These are phyloP conservation scores for Picochlorum sp. DNA, from an alignment of 139 green algal species.

Conservation along the genomic window DNA sequence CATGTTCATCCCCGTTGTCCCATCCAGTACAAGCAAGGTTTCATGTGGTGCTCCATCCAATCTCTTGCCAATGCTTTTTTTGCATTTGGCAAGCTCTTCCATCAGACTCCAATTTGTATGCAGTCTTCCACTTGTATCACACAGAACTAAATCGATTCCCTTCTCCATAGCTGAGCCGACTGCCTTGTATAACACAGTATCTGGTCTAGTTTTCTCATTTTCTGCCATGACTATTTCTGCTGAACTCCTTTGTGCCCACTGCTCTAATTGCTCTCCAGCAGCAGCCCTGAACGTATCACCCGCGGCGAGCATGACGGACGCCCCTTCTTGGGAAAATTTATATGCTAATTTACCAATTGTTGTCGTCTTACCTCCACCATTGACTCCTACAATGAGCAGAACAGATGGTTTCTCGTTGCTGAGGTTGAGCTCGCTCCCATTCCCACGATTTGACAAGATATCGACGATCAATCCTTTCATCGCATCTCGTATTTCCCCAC, in stretches of 20 bases:
- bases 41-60: slow-evolving; percentile 61
- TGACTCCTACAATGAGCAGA: slow-evolving; percentile 91
- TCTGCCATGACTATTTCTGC: slow-evolving; percentile 40
- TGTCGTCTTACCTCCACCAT: slow-evolving; percentile 95
- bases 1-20: slow-evolving; percentile 98
- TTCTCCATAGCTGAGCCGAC: slow-evolving; percentile 27
- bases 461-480: slow-evolving; percentile 39
- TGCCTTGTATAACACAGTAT: slow-evolving; percentile 33
- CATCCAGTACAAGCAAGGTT: slow-evolving; percentile 92
- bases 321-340: slow-evolving; percentile 40
- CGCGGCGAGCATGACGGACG: slow-evolving; percentile 74
- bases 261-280: slow-evolving; percentile 85
- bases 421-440: slow-evolving; percentile 34
- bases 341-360: slow-evolving; percentile 89
- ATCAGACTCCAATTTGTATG: slow-evolving; percentile 95
- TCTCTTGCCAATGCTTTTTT: slow-evolving; percentile 43
- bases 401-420: slow-evolving; percentile 43
- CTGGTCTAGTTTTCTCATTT: slow-evolving; percentile 21
- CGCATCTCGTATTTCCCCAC: slow-evolving; percentile 15
- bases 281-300: slow-evolving; percentile 97
- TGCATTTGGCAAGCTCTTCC: slow-evolving; percentile 65
- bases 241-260: slow-evolving; percentile 69
- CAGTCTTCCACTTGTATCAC: slow-evolving; percentile 85
- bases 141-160: slow-evolving; percentile 72
- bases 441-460: slow-evolving; percentile 25